Evolutionary conservation across 495 filamentous ascomycete genomes (phyloP).

Genomic region (Terfezia boudieri): DNA sequence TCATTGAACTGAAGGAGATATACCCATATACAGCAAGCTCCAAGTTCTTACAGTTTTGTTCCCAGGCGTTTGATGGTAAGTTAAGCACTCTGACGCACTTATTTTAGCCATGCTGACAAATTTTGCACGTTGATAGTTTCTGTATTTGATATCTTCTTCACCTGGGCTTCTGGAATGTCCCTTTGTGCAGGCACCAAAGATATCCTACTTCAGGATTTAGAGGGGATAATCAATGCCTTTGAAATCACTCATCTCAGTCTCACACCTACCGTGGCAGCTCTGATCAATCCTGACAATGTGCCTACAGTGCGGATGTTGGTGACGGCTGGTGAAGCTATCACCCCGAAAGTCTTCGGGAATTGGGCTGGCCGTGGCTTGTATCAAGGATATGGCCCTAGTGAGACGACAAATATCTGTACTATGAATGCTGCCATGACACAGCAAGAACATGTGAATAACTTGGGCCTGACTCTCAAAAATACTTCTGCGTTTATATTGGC

Average conservation of each 20-base stretch:
- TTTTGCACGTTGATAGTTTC: slow-evolving; percentile 26
- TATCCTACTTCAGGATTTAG: slow-evolving; percentile 39
- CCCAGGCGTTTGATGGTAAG: slow-evolving; percentile 44
- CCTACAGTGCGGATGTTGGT: slow-evolving; percentile 44
- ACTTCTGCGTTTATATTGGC: slow-evolving; percentile 47
- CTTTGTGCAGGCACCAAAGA: slow-evolving; percentile 47
- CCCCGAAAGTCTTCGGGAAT: slow-evolving; percentile 34
- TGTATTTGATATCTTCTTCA: slow-evolving; percentile 61
- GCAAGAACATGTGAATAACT: slow-evolving; percentile 30
- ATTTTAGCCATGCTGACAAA: slow-evolving; percentile 3
- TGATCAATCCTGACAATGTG: slow-evolving; percentile 37
- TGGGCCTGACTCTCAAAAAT: slow-evolving; percentile 44
- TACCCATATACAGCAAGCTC: slow-evolving; percentile 31
- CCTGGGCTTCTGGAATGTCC: slow-evolving; percentile 51
- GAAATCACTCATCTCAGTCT: slow-evolving; percentile 51
- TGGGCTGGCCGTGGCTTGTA: slow-evolving; percentile 47
- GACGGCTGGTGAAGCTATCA: slow-evolving; percentile 49
- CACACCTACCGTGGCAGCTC: slow-evolving; percentile 53
- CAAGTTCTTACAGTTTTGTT: slow-evolving; percentile 46
- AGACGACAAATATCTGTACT: slow-evolving; percentile 56
- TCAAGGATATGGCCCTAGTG: slow-evolving; percentile 52
- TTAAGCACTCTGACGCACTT: background rate
- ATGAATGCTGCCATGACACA: slow-evolving; percentile 26
- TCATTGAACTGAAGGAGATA: slow-evolving; percentile 32
- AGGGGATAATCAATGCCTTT: slow-evolving; percentile 32